Evolutionary conservation across 345 rosid species (phyloP), one percentile per base, ranked within the genome.

Genomic region (Moricandia moricandioides): DNA sequence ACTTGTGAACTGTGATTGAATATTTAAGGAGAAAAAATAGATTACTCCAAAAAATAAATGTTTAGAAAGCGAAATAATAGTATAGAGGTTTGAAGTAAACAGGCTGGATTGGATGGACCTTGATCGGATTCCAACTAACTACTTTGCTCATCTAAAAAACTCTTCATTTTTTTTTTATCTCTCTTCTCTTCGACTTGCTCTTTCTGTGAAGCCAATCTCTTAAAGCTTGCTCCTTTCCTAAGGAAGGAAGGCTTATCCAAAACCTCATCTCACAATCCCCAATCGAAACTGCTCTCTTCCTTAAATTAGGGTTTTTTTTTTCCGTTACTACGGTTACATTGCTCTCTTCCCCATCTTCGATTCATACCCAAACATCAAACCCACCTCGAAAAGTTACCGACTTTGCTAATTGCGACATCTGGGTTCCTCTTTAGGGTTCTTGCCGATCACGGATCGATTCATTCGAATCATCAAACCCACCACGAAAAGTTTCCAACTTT

Each of bases 61-160:
- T 5, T n/a, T 6, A 17, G 21, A 49, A 35, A n/a, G 51, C 55
- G 8, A 49, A 49, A 49, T 49, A 67, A 66, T 71, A 14, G n/a
- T n/a, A n/a, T n/a, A n/a, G n/a, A n/a, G n/a, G n/a, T 29, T 29
- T 67, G 81, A 72, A 67, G 27, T 52, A 13, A 6, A 49, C 81
- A 78, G 81, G 70, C 73, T 78, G 81, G 74, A 72, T 49, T 66
- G 21, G 65, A 67, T 78, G 70, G 70, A 55, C 29, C 78, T 68
- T 68, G 71, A 78, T 29, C 13, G 34, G 62, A 71, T 58, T 78
- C 67, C 77, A 78, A 60, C 67, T 70, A 78, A 60, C 67, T 70
- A 21, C 76, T 59, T 49, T 49, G 27, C 54, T 60, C 17, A 76
- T 76, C 47, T 69, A 43, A 67, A 49, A 37, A 43, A 29, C 61